Evolutionary conservation across 1,284 basidiomycete species (phyloP).

Genomic region (Mycosarcoma mackinlayi): DNA sequence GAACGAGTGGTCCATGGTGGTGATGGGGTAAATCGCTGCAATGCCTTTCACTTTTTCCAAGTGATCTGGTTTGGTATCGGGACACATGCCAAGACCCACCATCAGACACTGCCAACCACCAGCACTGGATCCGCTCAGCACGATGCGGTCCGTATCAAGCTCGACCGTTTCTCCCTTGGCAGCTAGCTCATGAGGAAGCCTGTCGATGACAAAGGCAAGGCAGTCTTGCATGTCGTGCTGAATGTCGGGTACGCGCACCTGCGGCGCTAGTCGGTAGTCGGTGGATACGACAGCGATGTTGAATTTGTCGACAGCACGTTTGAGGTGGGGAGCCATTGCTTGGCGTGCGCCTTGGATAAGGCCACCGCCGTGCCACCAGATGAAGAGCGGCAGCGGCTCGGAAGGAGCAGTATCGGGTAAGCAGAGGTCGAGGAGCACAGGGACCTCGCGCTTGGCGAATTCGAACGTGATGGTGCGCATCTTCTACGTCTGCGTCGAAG

Average conservation of each 20-base stretch:
- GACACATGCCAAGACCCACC: constrained; percentile 52
- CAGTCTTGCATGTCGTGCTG: constrained; percentile 47
- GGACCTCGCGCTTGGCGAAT: constrained; percentile 37
- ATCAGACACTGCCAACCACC: constrained; percentile 51
- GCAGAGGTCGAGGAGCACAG: constrained; percentile 43
- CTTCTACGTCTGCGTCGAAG: background rate
- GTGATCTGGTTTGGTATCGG: constrained; percentile 17
- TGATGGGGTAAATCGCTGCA: constrained; percentile 50
- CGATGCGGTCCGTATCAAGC: constrained; percentile 36
- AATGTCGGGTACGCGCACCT: constrained; percentile 45
- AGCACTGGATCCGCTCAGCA: constrained; percentile 46
- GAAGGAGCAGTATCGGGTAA: constrained; percentile 28
- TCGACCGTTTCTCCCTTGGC: constrained; percentile 18
- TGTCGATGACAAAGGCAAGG: constrained; percentile 34
- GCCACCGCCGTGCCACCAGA: constrained; percentile 54
- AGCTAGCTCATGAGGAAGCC: constrained; percentile 29
- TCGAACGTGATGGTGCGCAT: constrained; percentile 44
- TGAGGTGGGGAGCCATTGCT: constrained; percentile 42
- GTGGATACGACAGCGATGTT: constrained; percentile 44
- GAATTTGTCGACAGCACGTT: constrained; percentile 45
- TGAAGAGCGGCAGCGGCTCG: constrained; percentile 37
- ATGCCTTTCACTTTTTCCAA: constrained; percentile 36
- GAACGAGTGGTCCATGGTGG: constrained; percentile 49
- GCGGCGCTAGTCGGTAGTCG: constrained; percentile 53
- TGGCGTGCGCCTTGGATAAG: constrained; percentile 48